A percentile compares a stretch with the other conserved stretches of the same genome.
Conservation (phyloP, 2,329 filamentous ascomycete genomes). For the Penicillium sp. region DNA sequence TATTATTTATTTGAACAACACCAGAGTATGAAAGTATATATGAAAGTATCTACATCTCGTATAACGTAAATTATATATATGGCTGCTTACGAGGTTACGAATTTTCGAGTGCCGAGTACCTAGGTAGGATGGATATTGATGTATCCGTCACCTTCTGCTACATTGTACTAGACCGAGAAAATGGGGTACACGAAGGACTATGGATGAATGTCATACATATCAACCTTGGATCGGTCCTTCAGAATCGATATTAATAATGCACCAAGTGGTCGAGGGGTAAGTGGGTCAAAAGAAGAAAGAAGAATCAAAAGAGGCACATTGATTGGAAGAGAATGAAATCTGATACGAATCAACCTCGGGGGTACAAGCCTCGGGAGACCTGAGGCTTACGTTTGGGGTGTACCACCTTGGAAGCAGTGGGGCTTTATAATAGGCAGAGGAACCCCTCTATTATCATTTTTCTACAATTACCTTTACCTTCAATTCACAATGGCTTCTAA, state of each 20-base stretch:
- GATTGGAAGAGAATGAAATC: slow-evolving; percentile 3
- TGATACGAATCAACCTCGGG: neutral
- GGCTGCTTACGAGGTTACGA: too few relatives aligned
- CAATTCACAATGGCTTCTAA: slow-evolving; percentile 50
- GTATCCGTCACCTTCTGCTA: too few relatives aligned
- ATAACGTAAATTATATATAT: too few relatives aligned
- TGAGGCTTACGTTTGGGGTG: neutral
- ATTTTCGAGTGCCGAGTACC: neutral
- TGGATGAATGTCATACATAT: too few relatives aligned
- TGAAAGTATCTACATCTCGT: too few relatives aligned
- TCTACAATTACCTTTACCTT: neutral
- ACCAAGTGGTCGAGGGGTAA: slow-evolving; percentile 9
- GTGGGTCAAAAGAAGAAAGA: slow-evolving; percentile 2
- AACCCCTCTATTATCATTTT: neutral
- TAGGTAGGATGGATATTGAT: too few relatives aligned
- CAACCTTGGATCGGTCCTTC: too few relatives aligned
- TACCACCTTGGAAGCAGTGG: neutral
- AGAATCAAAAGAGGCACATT: neutral
- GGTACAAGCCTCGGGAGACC: too few relatives aligned
- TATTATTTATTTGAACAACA: neutral
- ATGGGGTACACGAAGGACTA: too few relatives aligned
- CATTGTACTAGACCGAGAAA: too few relatives aligned
- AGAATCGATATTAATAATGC: neutral
- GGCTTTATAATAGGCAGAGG: slow-evolving; percentile 3
- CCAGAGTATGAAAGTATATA: too few relatives aligned